A percentile compares a stretch with the other conserved stretches of the same genome.
phyloP scores from a whole-genome alignment of 169 alveolate species.

The Toxoplasma gondii region DNA sequence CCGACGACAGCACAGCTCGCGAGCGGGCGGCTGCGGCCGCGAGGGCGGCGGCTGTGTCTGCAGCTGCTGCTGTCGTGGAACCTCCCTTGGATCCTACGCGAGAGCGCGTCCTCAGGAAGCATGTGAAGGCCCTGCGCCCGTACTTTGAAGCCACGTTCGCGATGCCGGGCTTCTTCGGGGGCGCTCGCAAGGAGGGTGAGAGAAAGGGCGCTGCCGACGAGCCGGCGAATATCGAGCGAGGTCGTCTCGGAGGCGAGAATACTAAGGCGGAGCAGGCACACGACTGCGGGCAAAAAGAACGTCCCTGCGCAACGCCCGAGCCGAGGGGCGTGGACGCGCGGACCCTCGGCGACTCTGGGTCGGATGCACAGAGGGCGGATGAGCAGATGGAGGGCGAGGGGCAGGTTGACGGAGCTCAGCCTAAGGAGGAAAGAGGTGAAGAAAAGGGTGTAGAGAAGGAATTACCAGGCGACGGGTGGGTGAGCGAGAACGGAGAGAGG shows the following conservation, averaged over 20 bases:
- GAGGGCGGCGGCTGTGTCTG: neutral
- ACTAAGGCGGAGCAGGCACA: too few species aligned
- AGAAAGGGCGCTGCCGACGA: neutral
- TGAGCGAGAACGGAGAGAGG: neutral
- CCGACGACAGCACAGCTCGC: neutral
- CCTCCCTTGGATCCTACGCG: conserved; percentile 12
- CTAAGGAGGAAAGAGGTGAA: neutral
- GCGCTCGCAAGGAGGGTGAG: neutral
- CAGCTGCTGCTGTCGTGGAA: neutral
- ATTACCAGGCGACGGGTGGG: neutral
- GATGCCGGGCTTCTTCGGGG: conserved; percentile 11
- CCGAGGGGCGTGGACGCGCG: neutral
- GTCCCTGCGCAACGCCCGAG: too few species aligned
- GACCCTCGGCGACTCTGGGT: neutral
- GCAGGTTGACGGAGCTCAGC: neutral
- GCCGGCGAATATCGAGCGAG: neutral
- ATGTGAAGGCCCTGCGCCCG: neutral
- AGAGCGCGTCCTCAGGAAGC: neutral
- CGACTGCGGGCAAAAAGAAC: too few species aligned
- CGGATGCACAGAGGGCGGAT: neutral
- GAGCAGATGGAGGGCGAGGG: neutral
- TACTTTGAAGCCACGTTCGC: neutral
- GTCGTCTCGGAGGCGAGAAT: neutral
- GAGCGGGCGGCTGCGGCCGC: conserved; percentile 25
- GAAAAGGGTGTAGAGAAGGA: neutral